Evolutionary conservation across 2,329 filamentous ascomycete species (phyloP), one percentile per base, ranked within the genome.

Genomic region (Hypoxylon sp.): DNA sequence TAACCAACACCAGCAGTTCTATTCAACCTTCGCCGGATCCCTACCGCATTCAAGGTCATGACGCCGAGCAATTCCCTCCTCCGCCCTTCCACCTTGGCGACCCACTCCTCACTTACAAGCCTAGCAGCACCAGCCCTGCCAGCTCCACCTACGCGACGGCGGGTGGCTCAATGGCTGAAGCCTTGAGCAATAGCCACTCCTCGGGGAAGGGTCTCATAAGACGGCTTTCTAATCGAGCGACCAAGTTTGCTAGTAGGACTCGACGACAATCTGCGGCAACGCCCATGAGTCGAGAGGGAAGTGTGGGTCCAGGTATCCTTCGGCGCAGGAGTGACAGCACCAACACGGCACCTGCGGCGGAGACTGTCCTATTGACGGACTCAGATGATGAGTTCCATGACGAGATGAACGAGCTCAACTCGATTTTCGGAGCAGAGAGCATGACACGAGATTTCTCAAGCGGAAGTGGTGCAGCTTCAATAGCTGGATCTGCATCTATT

Each of bases 311-410:
- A 1, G 92, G 94, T 62, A 92, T 97, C 58, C 89, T 97, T 80
- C 90, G 95, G 69, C 88, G 94, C 64, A 90, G 94, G 72, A 98
- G 94, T 79, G 94, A 97, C 79, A 97, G 94, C 83, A 96, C 92
- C 80, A 92, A 89, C 71, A 91, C 91, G 5, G 85, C 86, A 6
- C 87, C 89, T 9, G 82, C 86, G 37, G 85, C 85, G 63, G 83
- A 79, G 31, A 75, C 74, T 33, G 79, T 81, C 69, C 74, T 83
- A 44, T 79, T 81, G 59, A 83, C 82, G 10, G 86, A 88, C 70
- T 88, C 86, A 19, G 89, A 91, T 70, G 86, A 87, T 35, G 89
- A 90, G 26, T 79, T 85, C 24, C 83, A 85, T 55, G 84, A 86
- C 46, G 85, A 86, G 55, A 79, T 81, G 59, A 84, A 86, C 33